Evolutionary conservation across 75 land plant genomes (phyloP), one percentile per base, ranked within the genome.

Genomic region (Pinus albicaulis): DNA sequence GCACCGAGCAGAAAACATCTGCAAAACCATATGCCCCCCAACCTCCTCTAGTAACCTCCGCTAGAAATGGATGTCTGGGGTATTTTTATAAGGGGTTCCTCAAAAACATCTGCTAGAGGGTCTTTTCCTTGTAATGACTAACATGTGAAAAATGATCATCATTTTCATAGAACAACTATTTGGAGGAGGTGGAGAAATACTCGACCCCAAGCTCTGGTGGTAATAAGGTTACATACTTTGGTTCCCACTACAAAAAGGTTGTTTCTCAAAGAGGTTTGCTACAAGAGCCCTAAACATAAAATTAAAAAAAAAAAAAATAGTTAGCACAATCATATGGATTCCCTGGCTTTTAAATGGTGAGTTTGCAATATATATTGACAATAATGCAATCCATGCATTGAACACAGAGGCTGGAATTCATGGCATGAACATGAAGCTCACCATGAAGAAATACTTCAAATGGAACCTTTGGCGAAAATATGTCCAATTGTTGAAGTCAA

Each of bases 211-310:
- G 87, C 15, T 56, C 81, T 14, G 83, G 79, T 66, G 83, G 78
- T 57, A 65, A 82, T 25, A 85, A 85, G 71, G 81, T 76, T 59
- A 84, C 87, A 24, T 85, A 81, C 31, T 81, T 85, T 73, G 87
- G 80, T 44, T 82, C 79, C 55, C 70, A 77, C 24, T 86, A 86
- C 63, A 77, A 22, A 55, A 82, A 31, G 20, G 26, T 81, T 59
- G 65, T 76, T 59, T 76, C 72, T 22, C 25, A 79, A 19, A 85
- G 82, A 65, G 81, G 55, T 48, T 56, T 76, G 44, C 80, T 34
- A 41, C 41, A 38, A n/a, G 22, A 69, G n/a, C 22, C 71, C 26
- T 4, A 16, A 19, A n/a, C n/a, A n/a, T n/a, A n/a, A n/a, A n/a
- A n/a, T n/a, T n/a, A 38, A 31, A 31, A 31, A 31, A 31, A 15